Percentiles rank a stretch among this genome's conserved stretches.
These are phyloP conservation scores for Tetrahymena thermophila DNA, from an alignment of 73 alveolate species.

Conservation along the genomic window DNA sequence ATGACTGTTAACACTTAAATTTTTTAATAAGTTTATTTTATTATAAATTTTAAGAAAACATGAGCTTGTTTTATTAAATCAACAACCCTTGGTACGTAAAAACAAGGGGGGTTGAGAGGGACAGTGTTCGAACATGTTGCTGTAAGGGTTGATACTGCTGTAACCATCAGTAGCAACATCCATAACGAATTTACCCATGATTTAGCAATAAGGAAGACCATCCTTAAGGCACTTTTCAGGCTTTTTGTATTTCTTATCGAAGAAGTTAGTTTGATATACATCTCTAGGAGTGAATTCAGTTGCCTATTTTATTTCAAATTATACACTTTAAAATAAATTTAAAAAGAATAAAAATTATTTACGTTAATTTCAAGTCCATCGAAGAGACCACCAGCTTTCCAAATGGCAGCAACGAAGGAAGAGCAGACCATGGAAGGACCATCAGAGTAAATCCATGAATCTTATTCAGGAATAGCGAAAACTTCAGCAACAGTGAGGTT, in stretches of 20 bases:
- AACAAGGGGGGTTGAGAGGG: conserved; percentile 79
- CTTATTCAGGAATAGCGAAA: conserved; percentile 80
- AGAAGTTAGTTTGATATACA: conserved; percentile 63
- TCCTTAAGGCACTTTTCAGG: conserved; percentile 66
- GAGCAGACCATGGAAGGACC: conserved; percentile 88
- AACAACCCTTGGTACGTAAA: conserved; percentile 79
- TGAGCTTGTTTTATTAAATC: conserved; percentile 21
- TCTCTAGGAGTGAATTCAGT: conserved; percentile 81
- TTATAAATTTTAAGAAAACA: neutral
- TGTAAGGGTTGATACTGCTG: conserved; percentile 75
- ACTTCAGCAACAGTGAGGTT: conserved; percentile 63
- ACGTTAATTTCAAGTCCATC: conserved; percentile 66
- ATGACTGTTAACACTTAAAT: neutral
- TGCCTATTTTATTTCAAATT: neutral
- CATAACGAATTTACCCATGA: conserved; percentile 80
- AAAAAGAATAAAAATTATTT: neutral
- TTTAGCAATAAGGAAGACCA: conserved; percentile 82
- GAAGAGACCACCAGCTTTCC: conserved; percentile 85
- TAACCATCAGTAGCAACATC: conserved; percentile 59
- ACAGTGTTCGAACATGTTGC: conserved; percentile 88
- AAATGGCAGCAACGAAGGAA: conserved; percentile 70
- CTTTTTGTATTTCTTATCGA: conserved; percentile 51
- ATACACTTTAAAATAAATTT: neutral
- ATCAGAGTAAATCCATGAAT: conserved; percentile 84
- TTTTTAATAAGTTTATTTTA: neutral